Base-by-base conservation (phyloP, 345 rosid species). In the Garcia nutans region DNA sequence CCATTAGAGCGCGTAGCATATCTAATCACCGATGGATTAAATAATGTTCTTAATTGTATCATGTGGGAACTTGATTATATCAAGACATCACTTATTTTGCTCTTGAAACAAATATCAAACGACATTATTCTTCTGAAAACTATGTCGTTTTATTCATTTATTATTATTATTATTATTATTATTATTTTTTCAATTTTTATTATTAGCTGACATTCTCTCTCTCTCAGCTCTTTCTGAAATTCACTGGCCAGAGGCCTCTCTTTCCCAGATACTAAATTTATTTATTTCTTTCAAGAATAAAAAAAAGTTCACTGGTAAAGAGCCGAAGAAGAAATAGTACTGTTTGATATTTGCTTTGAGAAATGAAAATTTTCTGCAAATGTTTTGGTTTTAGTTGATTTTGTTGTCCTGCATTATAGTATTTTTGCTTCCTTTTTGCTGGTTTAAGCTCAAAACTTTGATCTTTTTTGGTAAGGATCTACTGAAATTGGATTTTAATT, bases 381-480 rank as follows among this genome's bases (percentile, higher is more conserved):
- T 74, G 24, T 73, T 15, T 59, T 44, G 44, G 11, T 26, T 54
- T 68, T 73, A 31, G 75, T 0, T 79, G 1, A 19, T 65, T 77
- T 68, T 54, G n/a, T 23, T 78, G n/a, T 78, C 68, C 65, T 85
- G 77, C 93, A 86, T 89, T 84, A 55, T 74, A 59, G 59, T n/a
- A 17, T 64, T 22, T 82, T 64, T 62, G 54, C 76, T 65, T 50
- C 15, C 37, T 71, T 24, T 76, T 57, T 55, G 49, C 81, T 64
- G 20, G 22, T 80, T 74, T 45, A 56, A 59, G 78, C 62, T n/a
- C 42, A 58, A 31, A 3, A 11, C 41, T 64, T 58, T 26, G 20
- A 16, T 50, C 60, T 62, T 54, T 66, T 44, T 4, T 24, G 45
- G 10, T 22, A 59, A 28, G 82, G 88, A 87, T 84, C 90, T 82